These are phyloP conservation scores for Phytophthora nicotianae DNA, from an alignment of 352 stramenopile genomes.

Conservation along the genomic window DNA sequence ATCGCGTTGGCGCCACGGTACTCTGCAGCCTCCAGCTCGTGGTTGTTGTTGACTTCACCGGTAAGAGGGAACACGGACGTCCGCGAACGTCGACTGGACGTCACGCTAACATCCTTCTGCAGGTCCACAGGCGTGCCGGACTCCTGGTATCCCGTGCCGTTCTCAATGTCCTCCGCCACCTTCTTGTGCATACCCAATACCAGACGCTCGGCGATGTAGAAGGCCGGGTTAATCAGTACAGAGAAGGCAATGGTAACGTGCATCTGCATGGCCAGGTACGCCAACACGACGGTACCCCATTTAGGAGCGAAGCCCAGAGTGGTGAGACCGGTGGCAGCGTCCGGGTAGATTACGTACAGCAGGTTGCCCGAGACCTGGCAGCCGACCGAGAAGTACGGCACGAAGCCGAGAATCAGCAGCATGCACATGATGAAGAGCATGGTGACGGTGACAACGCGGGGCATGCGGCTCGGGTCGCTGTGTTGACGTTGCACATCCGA, in stretches of 20 bases:
- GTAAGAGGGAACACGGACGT: slow-evolving; percentile 47
- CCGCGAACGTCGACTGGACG: slow-evolving; percentile 38
- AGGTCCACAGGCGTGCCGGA: slow-evolving; percentile 28
- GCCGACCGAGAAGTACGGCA: slow-evolving; percentile 58
- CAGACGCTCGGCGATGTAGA: slow-evolving; percentile 58
- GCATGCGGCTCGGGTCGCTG: slow-evolving; percentile 37
- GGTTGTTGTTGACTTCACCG: slow-evolving; percentile 34
- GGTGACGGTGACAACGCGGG: slow-evolving; percentile 46
- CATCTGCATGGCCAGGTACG: slow-evolving; percentile 49
- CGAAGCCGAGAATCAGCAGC: slow-evolving; percentile 50
- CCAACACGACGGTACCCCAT: slow-evolving; percentile 47
- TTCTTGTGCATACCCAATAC: slow-evolving; percentile 62
- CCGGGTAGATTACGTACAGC: slow-evolving; percentile 60
- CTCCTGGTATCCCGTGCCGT: slow-evolving; percentile 31
- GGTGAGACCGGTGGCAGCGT: slow-evolving; percentile 38
- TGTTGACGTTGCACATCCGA: slow-evolving; percentile 60
- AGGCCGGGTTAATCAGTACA: slow-evolving; percentile 54
- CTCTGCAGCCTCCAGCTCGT: slow-evolving; percentile 43
- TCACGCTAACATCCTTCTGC: slow-evolving; percentile 40
- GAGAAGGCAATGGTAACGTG: slow-evolving; percentile 46
- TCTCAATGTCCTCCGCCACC: slow-evolving; percentile 40
- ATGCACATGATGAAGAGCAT: slow-evolving; percentile 61
- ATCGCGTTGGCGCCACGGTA: slow-evolving; percentile 49
- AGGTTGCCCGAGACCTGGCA: slow-evolving; percentile 72
- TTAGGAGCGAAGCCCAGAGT: slow-evolving; percentile 47